Evolutionary conservation across 2,329 filamentous ascomycete species (phyloP).

Genomic region (Byssoonygena ceratinophila): DNA sequence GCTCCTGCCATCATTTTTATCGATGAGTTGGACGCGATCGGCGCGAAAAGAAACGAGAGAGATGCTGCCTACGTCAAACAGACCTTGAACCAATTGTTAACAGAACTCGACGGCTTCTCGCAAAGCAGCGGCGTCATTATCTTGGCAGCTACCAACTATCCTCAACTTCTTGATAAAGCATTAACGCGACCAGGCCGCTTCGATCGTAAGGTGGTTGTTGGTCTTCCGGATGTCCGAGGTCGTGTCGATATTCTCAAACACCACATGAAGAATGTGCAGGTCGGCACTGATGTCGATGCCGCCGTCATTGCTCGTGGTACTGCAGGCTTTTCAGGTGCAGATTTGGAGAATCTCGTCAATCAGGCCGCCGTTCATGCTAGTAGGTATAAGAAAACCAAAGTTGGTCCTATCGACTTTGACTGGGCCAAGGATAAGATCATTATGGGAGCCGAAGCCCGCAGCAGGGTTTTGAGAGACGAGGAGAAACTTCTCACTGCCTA

Average conservation of each 20-base stretch:
- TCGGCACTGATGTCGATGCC: conserved; percentile 68
- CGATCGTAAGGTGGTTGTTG: conserved; percentile 81
- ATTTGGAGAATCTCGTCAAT: conserved; percentile 93
- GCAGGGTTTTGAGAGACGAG: conserved; percentile 79
- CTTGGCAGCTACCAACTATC: conserved; percentile 92
- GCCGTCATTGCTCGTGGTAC: conserved; percentile 76
- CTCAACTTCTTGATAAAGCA: conserved; percentile 86
- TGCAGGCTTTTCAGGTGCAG: conserved; percentile 85
- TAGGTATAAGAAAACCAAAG: conserved; percentile 64
- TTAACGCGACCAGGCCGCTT: conserved; percentile 90
- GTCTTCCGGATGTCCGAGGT: conserved; percentile 83
- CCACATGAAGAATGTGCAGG: conserved; percentile 83
- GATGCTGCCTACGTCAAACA: conserved; percentile 95
- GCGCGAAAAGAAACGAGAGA: conserved; percentile 80
- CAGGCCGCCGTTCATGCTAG: conserved; percentile 92
- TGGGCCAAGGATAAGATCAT: conserved; percentile 98
- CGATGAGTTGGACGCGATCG: conserved; percentile 88
- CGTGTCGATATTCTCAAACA: conserved; percentile 88
- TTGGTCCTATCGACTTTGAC: conserved; percentile 72
- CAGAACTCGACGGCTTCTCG: conserved; percentile 93
- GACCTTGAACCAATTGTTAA: conserved; percentile 91
- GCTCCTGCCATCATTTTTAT: conserved; percentile 91
- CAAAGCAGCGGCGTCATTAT: conserved; percentile 92
- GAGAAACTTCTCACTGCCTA: conserved; percentile 96
- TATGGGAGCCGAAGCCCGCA: conserved; percentile 88